These are phyloP conservation scores for Mortierella sp. DNA, from an alignment of 371 early-diverging fungal genomes.

Conservation along the genomic window DNA sequence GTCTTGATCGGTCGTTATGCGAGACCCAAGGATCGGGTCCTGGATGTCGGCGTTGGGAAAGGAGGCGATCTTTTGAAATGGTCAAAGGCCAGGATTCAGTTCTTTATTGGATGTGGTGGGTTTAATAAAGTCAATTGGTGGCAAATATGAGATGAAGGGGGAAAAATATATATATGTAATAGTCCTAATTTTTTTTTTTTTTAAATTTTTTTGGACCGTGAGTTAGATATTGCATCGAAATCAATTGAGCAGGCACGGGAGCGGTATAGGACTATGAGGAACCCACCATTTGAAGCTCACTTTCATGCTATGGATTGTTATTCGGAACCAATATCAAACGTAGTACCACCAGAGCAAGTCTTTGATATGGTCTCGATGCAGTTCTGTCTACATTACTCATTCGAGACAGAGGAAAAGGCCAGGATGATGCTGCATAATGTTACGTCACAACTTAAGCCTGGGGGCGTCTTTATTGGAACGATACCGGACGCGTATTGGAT, in stretches of 20 bases:
- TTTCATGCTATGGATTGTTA: conserved; percentile 91
- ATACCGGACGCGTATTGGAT: conserved; percentile 96
- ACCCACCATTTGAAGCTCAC: conserved; percentile 72
- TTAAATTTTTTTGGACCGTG: background rate
- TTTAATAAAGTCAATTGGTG: background rate
- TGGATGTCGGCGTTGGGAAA: conserved; percentile 99
- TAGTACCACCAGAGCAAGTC: conserved; percentile 60
- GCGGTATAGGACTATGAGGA: conserved; percentile 74
- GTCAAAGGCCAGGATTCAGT: conserved; percentile 77
- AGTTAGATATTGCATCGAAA: conserved; percentile 91
- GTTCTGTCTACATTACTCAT: conserved; percentile 99
- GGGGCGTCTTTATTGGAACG: conserved; percentile 95
- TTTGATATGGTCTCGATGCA: conserved; percentile 96
- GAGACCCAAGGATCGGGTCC: conserved; percentile 64
- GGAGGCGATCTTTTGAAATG: conserved; percentile 99
- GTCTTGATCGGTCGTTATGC: conserved; percentile 84
- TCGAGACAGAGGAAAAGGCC: conserved; percentile 87
- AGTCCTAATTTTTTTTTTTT: conserved; percentile 1
- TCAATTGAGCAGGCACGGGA: conserved; percentile 92
- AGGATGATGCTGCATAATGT: conserved; percentile 91
- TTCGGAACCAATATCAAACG: conserved; percentile 67
- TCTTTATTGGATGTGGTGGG: conserved; percentile 81
- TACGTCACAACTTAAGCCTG: conserved; percentile 75
- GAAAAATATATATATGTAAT: background rate
- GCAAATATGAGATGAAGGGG: background rate